Percentiles rank a stretch among this genome's conserved stretches.
These are phyloP conservation scores for Myrica gale DNA, from an alignment of 306 rosid species.

Conservation along the genomic window DNA sequence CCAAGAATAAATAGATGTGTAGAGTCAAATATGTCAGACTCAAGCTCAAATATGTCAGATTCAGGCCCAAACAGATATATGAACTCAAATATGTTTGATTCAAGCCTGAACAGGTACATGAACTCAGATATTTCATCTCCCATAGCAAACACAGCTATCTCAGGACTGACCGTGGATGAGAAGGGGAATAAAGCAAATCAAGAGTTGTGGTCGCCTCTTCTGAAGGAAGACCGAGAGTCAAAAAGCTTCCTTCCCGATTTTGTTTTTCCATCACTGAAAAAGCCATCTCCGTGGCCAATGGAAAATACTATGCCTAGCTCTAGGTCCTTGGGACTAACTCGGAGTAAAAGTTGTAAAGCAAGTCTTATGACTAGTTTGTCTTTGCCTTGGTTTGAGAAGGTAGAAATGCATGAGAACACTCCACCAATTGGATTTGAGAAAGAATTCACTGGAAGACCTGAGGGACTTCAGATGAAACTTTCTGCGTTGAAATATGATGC, in stretches of 20 bases:
- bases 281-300: slow-evolving; percentile 40
- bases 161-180: slow-evolving; percentile 41
- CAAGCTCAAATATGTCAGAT: slow-evolving; percentile 29
- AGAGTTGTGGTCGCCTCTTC: slow-evolving; percentile 37
- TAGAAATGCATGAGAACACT: slow-evolving; percentile 49
- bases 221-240: slow-evolving; percentile 36
- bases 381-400: slow-evolving; percentile 54
- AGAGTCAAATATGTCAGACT: slow-evolving; percentile 40
- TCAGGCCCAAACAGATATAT: slow-evolving; percentile 30
- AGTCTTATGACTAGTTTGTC: slow-evolving; percentile 46
- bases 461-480: slow-evolving; percentile 46
- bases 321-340: slow-evolving; percentile 40
- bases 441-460: slow-evolving; percentile 63
- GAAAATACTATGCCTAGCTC: slow-evolving; percentile 34
- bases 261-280: slow-evolving; percentile 46
- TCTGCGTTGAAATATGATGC: slow-evolving; percentile 37
- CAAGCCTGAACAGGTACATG: slow-evolving; percentile 41
- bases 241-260: slow-evolving; percentile 37
- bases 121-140: slow-evolving; percentile 56
- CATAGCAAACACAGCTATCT: slow-evolving; percentile 35
- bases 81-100: slow-evolving; percentile 39
- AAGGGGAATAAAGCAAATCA: slow-evolving; percentile 35
- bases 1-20: slow-evolving; percentile 31
- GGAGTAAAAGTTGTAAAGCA: slow-evolving; percentile 82
- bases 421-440: slow-evolving; percentile 60